phyloP scores from a whole-genome alignment of 164 flowering plant genomes.

The Tetrastigma voinierianum region DNA sequence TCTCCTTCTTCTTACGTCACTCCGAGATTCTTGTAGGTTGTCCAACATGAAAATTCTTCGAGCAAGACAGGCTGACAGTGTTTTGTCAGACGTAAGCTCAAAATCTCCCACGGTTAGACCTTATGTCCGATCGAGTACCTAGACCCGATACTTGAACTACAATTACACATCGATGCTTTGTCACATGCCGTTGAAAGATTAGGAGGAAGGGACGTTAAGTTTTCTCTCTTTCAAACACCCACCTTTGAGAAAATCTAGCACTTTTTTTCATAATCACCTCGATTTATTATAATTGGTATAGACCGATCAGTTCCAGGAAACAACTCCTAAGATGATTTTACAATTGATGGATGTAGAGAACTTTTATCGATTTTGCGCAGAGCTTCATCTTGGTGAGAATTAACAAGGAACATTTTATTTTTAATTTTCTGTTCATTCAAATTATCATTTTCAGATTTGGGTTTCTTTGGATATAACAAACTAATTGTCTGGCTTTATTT shows the following conservation, averaged over 20 bases:
- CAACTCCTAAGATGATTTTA: slow-evolving; percentile 65
- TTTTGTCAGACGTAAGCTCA: slow-evolving; percentile 9
- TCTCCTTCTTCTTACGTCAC: slow-evolving; percentile 11
- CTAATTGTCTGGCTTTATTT: background rate
- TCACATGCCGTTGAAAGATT: slow-evolving; percentile 44
- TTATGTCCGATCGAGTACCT: slow-evolving; percentile 41
- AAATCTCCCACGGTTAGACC: slow-evolving; percentile 27
- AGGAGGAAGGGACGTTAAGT: slow-evolving; percentile 46
- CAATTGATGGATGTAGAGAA: slow-evolving; percentile 61
- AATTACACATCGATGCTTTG: slow-evolving; percentile 39
- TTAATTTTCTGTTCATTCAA: background rate
- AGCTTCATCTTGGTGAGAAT: slow-evolving; percentile 77
- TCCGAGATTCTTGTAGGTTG: background rate
- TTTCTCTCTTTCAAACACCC: background rate
- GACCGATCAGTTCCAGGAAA: slow-evolving; percentile 44
- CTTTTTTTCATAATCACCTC: background rate
- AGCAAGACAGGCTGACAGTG: background rate
- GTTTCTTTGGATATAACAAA: background rate
- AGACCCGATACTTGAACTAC: slow-evolving; percentile 44
- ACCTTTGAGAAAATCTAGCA: background rate
- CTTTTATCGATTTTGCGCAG: slow-evolving; percentile 56
- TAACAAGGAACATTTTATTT: no score
- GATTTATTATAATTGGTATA: background rate
- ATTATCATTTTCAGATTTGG: background rate
- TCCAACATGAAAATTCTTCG: background rate